Percentiles rank a stretch among this genome's conserved stretches.
Conservation (phyloP, 345 rosid genomes). For the Litchi chinensis region DNA sequence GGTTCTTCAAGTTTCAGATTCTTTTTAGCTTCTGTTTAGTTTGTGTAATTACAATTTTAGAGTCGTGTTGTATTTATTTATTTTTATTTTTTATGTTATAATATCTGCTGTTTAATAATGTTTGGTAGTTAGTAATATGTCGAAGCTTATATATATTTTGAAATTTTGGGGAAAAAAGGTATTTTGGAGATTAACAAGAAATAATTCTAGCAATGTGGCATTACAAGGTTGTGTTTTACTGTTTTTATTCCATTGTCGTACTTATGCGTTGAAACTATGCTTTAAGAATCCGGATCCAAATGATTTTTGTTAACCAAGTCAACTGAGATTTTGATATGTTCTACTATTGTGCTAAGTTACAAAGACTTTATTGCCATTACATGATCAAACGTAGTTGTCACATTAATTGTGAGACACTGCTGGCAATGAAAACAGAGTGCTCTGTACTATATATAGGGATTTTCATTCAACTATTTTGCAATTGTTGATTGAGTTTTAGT, state of each 20-base stretch:
- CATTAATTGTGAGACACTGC: background rate
- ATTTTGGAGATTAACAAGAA: conserved; percentile 2
- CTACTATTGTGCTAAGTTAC: background rate
- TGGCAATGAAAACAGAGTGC: background rate
- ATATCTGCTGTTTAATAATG: background rate
- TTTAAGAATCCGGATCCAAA: background rate
- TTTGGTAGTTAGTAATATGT: background rate
- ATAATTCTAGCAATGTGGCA: background rate
- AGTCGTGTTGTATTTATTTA: background rate
- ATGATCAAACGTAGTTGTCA: too few relatives aligned
- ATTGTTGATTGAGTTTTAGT: too few relatives aligned
- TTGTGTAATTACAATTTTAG: background rate
- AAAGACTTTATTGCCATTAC: background rate
- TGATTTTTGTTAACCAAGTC: background rate
- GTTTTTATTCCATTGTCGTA: background rate
- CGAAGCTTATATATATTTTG: background rate
- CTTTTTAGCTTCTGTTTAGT: background rate
- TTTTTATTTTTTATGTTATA: background rate
- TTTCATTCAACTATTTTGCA: background rate
- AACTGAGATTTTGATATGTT: background rate
- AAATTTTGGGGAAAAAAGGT: too few relatives aligned
- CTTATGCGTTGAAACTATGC: background rate
- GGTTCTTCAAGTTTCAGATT: too few relatives aligned
- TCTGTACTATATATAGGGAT: too few relatives aligned
- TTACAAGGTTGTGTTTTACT: background rate